Evolutionary conservation across 441 rosid genomes (phyloP).

Genomic region (Corymbia citriodora): DNA sequence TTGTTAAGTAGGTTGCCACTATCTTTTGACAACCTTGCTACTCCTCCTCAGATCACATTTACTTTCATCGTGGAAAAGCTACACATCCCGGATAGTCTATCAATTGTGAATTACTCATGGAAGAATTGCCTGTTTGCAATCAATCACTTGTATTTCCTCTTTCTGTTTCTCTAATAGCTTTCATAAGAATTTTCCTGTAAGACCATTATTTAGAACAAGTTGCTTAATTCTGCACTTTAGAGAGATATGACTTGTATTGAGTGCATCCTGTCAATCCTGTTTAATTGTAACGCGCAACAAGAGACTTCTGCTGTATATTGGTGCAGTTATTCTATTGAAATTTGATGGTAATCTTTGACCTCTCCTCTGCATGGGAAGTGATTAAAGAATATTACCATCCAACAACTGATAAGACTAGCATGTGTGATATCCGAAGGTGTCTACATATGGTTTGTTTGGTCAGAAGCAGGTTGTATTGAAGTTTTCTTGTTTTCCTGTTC

Average conservation of each 20-base stretch:
- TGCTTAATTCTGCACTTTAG: not conserved
- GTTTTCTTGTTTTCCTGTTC: slow-evolving; percentile 9
- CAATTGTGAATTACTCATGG: not conserved
- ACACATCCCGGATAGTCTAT: not conserved
- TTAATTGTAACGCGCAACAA: not conserved
- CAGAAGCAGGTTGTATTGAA: not conserved
- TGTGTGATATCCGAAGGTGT: not conserved
- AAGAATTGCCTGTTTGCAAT: not conserved
- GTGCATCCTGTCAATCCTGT: not conserved
- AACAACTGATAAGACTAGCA: not conserved
- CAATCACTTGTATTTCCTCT: not conserved
- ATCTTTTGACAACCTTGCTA: not conserved
- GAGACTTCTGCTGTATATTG: not conserved
- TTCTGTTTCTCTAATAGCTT: not conserved
- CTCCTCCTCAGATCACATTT: not conserved
- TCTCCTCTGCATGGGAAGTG: not conserved
- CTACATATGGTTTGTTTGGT: not conserved
- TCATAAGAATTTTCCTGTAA: not conserved
- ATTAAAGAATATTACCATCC: not conserved
- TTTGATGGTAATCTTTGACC: not conserved
- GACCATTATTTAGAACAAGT: not conserved
- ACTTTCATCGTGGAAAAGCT: not conserved
- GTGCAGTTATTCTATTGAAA: not conserved
- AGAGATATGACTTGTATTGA: not conserved
- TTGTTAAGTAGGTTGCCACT: slow-evolving; percentile 65